Base-by-base conservation (phyloP, 2,329 filamentous ascomycete genomes). In the Aureobasidium subglaciale region DNA sequence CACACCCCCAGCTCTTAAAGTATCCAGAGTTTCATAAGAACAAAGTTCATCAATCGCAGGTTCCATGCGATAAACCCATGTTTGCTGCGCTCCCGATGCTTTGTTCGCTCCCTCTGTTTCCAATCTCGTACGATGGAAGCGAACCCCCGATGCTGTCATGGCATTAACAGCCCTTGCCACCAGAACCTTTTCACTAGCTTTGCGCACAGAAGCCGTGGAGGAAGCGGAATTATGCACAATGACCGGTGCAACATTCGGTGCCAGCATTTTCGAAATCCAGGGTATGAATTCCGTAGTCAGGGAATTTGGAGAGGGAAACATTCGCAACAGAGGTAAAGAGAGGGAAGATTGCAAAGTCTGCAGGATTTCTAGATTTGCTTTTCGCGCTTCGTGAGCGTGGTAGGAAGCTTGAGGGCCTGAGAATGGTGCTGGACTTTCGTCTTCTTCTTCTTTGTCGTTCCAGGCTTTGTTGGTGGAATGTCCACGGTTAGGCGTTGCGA, bases 1-100 rank as follows among this genome's bases (percentile, higher is more conserved):
- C n/a, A 53, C 4, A 2, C 76, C 64, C 4, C 78, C 66, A 2
- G 67, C 73, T 4, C 82, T 74, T 2, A 78, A 73, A n/a, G n/a
- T n/a, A 7, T 79, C 81, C 22, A 56, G 16, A 0, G 89, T 89
- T 62, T 88, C 84, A 63, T 88, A 97, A 0, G 80, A 79, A 1
- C 86, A 79, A 0, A 97, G 78, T 8, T 80, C 77, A 70, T 99
- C 93, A n/a, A 99, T 78, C 1, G 83, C 77, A 80, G 93, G 93
- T 66, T 97, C 92, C 88, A 99, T 91, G 53, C 93, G 84, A 70
- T 95, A 97, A 8, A 95, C 85, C 79, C 85, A 97, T 16, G 32
- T 43, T n/a, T n/a, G n/a, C 13, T 65, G 62, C 18, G 65, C 67
- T 9, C 63, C 63, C 1, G 32, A 30, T 4, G 8, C n/a, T n/a